Percentiles rank a stretch among this genome's conserved stretches.
Evolutionary conservation across 2,329 filamentous ascomycete genomes (phyloP).

Genomic region (Fusarium penzigii): DNA sequence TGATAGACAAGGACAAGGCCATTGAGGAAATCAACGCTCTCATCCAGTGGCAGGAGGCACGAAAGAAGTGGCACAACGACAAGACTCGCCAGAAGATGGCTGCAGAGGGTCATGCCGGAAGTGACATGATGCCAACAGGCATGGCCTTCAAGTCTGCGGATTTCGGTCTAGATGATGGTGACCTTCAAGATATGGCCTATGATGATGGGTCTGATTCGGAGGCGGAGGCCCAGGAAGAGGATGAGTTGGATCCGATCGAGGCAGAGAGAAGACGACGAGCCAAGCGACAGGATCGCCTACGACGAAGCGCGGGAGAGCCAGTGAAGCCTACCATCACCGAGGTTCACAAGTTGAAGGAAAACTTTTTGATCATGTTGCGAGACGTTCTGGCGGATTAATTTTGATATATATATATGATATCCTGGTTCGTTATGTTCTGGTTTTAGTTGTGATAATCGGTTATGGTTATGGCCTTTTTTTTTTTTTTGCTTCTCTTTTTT

Average conservation of each 20-base stretch:
- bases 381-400: constrained; percentile 73
- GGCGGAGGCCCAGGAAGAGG: constrained; percentile 72
- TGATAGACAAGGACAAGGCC: constrained; percentile 71
- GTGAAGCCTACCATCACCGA: constrained; percentile 77
- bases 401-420: constrained; percentile 12
- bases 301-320: constrained; percentile 80
- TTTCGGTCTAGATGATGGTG: constrained; percentile 86
- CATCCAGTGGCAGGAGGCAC: constrained; percentile 89
- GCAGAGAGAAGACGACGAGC: constrained; percentile 78
- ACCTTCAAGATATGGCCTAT: constrained; percentile 83
- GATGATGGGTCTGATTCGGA: constrained; percentile 68
- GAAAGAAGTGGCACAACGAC: constrained; percentile 97
- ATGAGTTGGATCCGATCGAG: constrained; percentile 83
- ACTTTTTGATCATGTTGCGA: constrained; percentile 80
- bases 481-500: not conserved
- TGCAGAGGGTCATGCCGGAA: constrained; percentile 62
- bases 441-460: no score
- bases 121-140: constrained; percentile 53
- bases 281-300: constrained; percentile 77
- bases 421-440: no score
- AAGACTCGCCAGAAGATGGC: constrained; percentile 99
- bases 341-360: constrained; percentile 75
- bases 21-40: constrained; percentile 80
- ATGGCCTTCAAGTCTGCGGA: constrained; percentile 74
- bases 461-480: not conserved